Conservation (phyloP, 148 eudicot species). For the Rhododendron griersonianum region DNA sequence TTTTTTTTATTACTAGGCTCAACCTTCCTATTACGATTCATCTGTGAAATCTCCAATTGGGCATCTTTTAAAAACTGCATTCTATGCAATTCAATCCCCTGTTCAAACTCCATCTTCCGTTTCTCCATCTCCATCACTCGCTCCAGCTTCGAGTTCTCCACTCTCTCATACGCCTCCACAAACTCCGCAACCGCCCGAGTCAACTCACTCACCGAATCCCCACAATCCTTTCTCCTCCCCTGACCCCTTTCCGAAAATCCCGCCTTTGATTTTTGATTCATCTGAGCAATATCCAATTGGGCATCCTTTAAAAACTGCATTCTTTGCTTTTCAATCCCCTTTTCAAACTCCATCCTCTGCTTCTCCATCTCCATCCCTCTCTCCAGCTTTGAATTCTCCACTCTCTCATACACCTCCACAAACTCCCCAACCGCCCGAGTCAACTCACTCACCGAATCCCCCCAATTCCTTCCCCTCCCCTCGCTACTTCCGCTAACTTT, state of each 20-base stretch:
- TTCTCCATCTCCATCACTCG: not conserved
- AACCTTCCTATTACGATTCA: not conserved
- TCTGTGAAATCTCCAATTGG: not conserved
- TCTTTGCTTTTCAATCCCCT: too few relatives aligned
- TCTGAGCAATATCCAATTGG: too few relatives aligned
- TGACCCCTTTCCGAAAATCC: too few relatives aligned
- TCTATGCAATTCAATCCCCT: not conserved
- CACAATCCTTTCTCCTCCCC: not conserved
- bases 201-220: not conserved
- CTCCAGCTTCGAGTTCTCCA: not conserved
- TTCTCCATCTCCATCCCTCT: too few relatives aligned
- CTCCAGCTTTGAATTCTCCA: too few relatives aligned
- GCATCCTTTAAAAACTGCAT: too few relatives aligned
- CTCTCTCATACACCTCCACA: too few relatives aligned
- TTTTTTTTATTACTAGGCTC: not conserved
- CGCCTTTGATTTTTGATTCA: too few relatives aligned
- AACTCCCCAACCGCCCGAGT: too few relatives aligned
- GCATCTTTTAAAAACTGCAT: not conserved
- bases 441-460: too few relatives aligned
- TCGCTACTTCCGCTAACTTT: not conserved
- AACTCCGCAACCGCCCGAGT: not conserved
- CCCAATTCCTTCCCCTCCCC: too few relatives aligned
- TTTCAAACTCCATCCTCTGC: too few relatives aligned
- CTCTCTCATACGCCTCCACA: not conserved
- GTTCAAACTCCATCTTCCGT: not conserved